Evolutionary conservation across 148 eudicot genomes (phyloP), one percentile per base, ranked within the genome.

Genomic region (Talinum fruticosum): DNA sequence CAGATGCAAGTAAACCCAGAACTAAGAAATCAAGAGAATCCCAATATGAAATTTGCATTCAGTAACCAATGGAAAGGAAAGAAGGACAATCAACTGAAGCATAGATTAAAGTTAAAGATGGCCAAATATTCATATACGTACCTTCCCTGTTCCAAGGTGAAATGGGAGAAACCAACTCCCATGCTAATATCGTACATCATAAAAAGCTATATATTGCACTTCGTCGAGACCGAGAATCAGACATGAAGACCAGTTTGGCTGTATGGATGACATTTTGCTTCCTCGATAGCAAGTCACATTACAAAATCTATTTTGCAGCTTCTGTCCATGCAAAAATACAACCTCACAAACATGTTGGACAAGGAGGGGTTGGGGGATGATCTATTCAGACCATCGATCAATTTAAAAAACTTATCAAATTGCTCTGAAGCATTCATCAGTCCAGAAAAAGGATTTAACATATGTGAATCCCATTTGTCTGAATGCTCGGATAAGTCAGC

Each of bases 121-220:
- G 44, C 21, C 23, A 34, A 23, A 67, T 67, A 19, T 30, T 18
- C 24, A 67, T 5, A 67, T 33, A 67, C 26, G 10, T 67, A 67
- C 71, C 71, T 67, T 36, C n/a, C 35, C n/a, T 16, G 44, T 19
- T 67, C 71, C 28, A 21, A 67, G 71, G n/a, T 35, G 71, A n/a
- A n/a, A n/a, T n/a, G n/a, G n/a, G n/a, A 67, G 44, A 32, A 19
- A 66, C 12, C 12, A 32, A 32, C 8, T 32, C 41, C 37, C 37
- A 34, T 33, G 26, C 26, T 4, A 24, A 21, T 10, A 21, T 57
- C 24, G 1, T 5, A 5, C n/a, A 21, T 0, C 64, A 5, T n/a
- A 21, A 57, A 21, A 57, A 5, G 12, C 8, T 23, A 57, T 57
- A 24, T 23, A 1, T n/a, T 21, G 5, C n/a, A 53, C 2, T 18